Conservation (phyloP, 208 protist genomes). For the Leptomonas pyrrhocoris region DNA sequence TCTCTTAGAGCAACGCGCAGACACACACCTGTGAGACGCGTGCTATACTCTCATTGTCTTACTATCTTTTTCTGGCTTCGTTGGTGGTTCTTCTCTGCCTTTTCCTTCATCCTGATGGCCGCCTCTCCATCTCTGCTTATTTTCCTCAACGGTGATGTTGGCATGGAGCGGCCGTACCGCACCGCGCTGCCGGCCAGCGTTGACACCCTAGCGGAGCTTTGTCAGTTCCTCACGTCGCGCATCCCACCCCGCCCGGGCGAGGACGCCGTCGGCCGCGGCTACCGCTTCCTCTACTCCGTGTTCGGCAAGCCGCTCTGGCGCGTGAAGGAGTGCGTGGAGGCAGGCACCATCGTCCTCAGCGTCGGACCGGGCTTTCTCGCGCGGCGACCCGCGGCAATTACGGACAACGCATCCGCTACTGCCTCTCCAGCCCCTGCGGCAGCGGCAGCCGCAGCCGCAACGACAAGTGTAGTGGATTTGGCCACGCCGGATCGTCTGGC, state of each 20-base stretch:
- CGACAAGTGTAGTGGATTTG: constrained; percentile 3
- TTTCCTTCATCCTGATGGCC: too few relatives aligned
- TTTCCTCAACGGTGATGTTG: constrained; percentile 69
- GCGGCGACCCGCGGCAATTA: constrained; percentile 26
- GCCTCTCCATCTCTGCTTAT: constrained; percentile 33
- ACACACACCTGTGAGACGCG: too few relatives aligned
- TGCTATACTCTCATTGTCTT: not conserved
- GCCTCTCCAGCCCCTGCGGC: not conserved
- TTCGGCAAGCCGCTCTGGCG: constrained; percentile 73
- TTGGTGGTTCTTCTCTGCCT: too few relatives aligned
- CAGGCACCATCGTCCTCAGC: constrained; percentile 60
- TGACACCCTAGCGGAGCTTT: constrained; percentile 71
- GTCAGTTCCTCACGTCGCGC: constrained; percentile 44
- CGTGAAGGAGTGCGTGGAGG: constrained; percentile 69
- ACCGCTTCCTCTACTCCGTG: constrained; percentile 79
- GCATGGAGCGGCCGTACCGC: constrained; percentile 45
- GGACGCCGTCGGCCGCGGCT: constrained; percentile 37
- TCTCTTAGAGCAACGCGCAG: too few relatives aligned
- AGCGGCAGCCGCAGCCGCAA: not conserved
- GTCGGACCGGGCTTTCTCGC: constrained; percentile 58
- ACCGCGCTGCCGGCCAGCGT: constrained; percentile 43
- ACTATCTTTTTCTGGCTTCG: not conserved
- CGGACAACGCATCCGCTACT: constrained; percentile 5
- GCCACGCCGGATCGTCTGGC: constrained; percentile 20
- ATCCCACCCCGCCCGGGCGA: constrained; percentile 39